Evolutionary conservation across 805 yeast species (phyloP), one percentile per base, ranked within the genome.

Genomic region (Lipomyces yamanashiensis): DNA sequence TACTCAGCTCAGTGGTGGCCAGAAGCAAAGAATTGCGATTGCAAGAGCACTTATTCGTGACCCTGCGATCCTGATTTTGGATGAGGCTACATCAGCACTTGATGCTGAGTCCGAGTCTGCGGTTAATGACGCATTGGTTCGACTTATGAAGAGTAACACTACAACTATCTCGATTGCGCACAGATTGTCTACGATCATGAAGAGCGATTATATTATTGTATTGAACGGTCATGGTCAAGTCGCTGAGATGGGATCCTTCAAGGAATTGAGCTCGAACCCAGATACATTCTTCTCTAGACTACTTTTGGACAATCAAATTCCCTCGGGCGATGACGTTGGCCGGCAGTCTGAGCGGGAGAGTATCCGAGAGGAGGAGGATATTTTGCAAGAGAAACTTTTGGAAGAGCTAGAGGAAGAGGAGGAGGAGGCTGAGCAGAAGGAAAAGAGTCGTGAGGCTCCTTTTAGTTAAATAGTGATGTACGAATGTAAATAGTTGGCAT

Each of bases 51-150:
- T 93, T 58, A 81, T 93, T 57, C 80, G 89, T 58, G 82, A 86
- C 51, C 98, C 98, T 1, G 81, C 87, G 7, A 81, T 93, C n/a
- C 78, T 93, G 62, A 85, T 93, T 39, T 77, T 93, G 63, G 98
- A 93, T 74, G 98, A 93, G 74, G 97, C 98, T 13, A 93, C 98
- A 0, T 89, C 96, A 40, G 98, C 98, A 0, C 79, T 93, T 57
- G 98, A 93, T 73, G 85, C 96, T 12, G 89, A 89, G 60, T 87
- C 92, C 70, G 98, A 93, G 73, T 87, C 88, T 70, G 84, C 90
- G 2, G 96, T 93, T 47, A 90, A 91, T 74, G 83, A 82, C 56
- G 90, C 96, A 8, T 77, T 93, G 64, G 73, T 79, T 37, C 75
- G 80, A 54, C 80, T 95, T 64, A 81, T 83, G 67, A 72, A 74